A percentile compares a stretch with the other conserved stretches of the same genome.
Evolutionary conservation across 768 basidiomycete genomes (phyloP).

Genomic region (Amanita pallidorosea): DNA sequence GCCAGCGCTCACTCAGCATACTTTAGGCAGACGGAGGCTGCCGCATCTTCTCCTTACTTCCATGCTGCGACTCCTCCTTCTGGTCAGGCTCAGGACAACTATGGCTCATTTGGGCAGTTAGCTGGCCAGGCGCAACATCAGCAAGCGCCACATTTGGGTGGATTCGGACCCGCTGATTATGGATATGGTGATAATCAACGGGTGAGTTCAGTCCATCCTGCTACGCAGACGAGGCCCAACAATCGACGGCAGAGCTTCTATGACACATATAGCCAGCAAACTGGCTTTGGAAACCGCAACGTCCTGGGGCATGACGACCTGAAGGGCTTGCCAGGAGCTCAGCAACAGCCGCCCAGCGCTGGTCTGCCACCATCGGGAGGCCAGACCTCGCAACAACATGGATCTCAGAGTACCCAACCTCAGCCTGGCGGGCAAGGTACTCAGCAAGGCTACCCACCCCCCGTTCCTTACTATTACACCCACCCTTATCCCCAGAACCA

Average conservation of each 20-base stretch:
- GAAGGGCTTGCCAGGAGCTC: conserved; percentile 54
- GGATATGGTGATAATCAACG: conserved; percentile 58
- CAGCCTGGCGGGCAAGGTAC: conserved; percentile 57
- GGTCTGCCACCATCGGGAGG: conserved; percentile 42
- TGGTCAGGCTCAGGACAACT: conserved; percentile 50
- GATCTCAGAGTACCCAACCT: conserved; percentile 41
- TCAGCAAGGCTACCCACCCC: conserved; percentile 57
- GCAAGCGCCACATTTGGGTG: conserved; percentile 41
- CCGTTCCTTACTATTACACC: conserved; percentile 48
- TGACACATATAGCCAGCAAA: conserved; percentile 58
- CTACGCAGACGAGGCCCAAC: conserved; percentile 4
- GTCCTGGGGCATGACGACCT: conserved; percentile 57
- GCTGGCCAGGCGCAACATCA: conserved; percentile 46
- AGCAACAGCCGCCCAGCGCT: conserved; percentile 36
- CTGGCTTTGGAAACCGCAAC: conserved; percentile 53
- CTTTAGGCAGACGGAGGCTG: conserved; percentile 56
- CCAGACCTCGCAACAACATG: conserved; percentile 48
- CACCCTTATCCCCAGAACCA: conserved; percentile 69
- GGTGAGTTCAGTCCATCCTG: conserved; percentile 27
- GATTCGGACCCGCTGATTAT: conserved; percentile 58
- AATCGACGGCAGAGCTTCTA: conserved; percentile 53
- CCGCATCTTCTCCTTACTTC: conserved; percentile 48
- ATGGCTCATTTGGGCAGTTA: conserved; percentile 60
- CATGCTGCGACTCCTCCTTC: conserved; percentile 72
- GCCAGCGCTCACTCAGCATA: conserved; percentile 43